These are phyloP conservation scores for Rosa chinensis DNA, from an alignment of 306 rosid genomes.

Conservation along the genomic window DNA sequence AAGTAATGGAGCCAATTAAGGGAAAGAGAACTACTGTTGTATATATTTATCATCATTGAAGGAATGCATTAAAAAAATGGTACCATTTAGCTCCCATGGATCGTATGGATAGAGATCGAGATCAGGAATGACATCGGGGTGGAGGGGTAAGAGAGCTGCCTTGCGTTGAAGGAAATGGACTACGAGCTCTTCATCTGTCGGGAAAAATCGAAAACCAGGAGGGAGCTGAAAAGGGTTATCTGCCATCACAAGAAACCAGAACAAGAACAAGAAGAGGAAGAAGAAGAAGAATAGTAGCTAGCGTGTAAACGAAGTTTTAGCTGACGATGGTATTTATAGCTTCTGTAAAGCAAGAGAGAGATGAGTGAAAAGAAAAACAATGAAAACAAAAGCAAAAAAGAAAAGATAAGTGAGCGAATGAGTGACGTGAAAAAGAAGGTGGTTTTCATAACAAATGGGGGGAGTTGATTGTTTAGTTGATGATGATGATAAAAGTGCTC, in stretches of 20 bases:
- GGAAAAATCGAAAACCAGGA: slow-evolving; percentile 86
- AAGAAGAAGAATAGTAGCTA: slow-evolving; percentile 15
- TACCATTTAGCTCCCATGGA: slow-evolving; percentile 94
- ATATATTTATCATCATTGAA: neutral
- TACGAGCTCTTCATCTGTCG: slow-evolving; percentile 90
- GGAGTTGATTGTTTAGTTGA: slow-evolving; percentile 21
- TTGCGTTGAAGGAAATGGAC: slow-evolving; percentile 93
- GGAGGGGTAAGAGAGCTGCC: slow-evolving; percentile 80
- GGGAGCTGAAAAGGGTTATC: slow-evolving; percentile 71
- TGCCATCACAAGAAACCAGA: slow-evolving; percentile 35
- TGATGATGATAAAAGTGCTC: slow-evolving; percentile 3
- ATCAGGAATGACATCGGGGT: slow-evolving; percentile 96
- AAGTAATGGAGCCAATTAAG: neutral
- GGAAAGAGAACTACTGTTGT: neutral
- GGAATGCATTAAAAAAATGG: neutral
- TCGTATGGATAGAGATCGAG: slow-evolving; percentile 77
- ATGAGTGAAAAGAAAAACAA: neutral
- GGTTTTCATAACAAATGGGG: slow-evolving; percentile 18
- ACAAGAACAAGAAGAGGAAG: slow-evolving; percentile 7
- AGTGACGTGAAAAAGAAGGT: slow-evolving; percentile 54
- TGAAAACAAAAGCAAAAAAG: neutral
- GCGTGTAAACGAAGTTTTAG: slow-evolving; percentile 24
- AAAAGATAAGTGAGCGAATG: slow-evolving; percentile 10
- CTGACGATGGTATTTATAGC: slow-evolving; percentile 47
- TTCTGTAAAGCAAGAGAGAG: slow-evolving; percentile 16